Evolutionary conservation across 2,329 filamentous ascomycete genomes (phyloP).

Genomic region (Didymella sp.): DNA sequence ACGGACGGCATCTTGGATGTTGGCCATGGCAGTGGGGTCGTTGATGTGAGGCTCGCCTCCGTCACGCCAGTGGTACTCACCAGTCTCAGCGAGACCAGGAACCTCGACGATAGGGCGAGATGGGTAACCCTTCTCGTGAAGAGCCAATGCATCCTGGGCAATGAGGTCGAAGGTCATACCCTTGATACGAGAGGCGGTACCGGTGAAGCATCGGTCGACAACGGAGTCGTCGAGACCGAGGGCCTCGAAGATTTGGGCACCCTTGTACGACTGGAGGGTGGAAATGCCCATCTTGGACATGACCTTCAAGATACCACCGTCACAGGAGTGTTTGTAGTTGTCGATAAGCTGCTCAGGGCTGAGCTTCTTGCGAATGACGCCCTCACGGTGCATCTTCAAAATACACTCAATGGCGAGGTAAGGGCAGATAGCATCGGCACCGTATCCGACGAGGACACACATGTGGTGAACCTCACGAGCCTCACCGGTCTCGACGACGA

Average conservation of each 20-base stretch:
- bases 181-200: constrained; percentile 91
- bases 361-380: constrained; percentile 88
- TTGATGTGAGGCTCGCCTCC: constrained; percentile 95
- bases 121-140: constrained; percentile 93
- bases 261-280: constrained; percentile 94
- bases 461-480: constrained; percentile 98
- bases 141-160: constrained; percentile 90
- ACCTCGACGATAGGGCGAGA: constrained; percentile 77
- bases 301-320: constrained; percentile 96
- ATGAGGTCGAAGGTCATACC: constrained; percentile 94
- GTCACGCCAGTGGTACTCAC: constrained; percentile 98
- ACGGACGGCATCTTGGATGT: constrained; percentile 94
- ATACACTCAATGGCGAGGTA: constrained; percentile 97
- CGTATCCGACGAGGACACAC: constrained; percentile 96
- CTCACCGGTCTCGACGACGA: constrained; percentile 91
- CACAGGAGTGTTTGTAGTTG: constrained; percentile 97
- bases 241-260: constrained; percentile 96
- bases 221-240: constrained; percentile 91
- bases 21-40: constrained; percentile 92
- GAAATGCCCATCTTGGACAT: constrained; percentile 99
- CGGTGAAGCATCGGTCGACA: constrained; percentile 92
- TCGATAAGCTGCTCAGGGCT: constrained; percentile 81
- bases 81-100: constrained; percentile 85
- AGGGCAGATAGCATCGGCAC: constrained; percentile 91
- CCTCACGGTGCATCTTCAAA: constrained; percentile 93